phyloP scores from a whole-genome alignment of 352 stramenopile genomes.

The Pilasporangium apinafurcum region DNA sequence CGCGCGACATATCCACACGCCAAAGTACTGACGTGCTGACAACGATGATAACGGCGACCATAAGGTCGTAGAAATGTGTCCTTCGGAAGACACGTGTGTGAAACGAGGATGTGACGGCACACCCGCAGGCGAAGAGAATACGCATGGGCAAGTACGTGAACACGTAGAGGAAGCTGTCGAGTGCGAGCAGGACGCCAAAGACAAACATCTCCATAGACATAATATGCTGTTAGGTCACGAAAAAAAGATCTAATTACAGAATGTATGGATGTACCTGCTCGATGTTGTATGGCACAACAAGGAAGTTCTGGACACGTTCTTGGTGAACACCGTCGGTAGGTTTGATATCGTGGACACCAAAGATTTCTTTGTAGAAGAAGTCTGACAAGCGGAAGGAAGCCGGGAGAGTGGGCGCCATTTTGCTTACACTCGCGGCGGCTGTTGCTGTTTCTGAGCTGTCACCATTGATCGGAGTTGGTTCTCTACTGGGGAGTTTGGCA shows the following conservation, averaged over 20 bases:
- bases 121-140: constrained; percentile 80
- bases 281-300: constrained; percentile 63
- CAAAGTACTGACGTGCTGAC: constrained; percentile 71
- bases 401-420: constrained; percentile 22
- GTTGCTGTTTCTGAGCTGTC: neutral
- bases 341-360: constrained; percentile 79
- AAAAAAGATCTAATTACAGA: neutral
- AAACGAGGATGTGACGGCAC: constrained; percentile 66
- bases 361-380: constrained; percentile 84
- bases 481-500: neutral
- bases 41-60: constrained; percentile 82
- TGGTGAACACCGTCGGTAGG: constrained; percentile 64
- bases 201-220: constrained; percentile 54
- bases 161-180: constrained; percentile 97
- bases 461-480: neutral
- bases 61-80: constrained; percentile 89
- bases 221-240: neutral
- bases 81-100: constrained; percentile 72
- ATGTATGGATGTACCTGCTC: constrained; percentile 26
- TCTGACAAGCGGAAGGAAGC: constrained; percentile 59
- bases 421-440: neutral
- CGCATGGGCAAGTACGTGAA: constrained; percentile 94
- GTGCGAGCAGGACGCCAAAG: constrained; percentile 93
- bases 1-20: constrained; percentile 93
- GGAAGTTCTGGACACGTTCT: constrained; percentile 79